These are phyloP conservation scores for Ceratobasidium sp. DNA, from an alignment of 1,284 basidiomycete genomes.

Conservation along the genomic window DNA sequence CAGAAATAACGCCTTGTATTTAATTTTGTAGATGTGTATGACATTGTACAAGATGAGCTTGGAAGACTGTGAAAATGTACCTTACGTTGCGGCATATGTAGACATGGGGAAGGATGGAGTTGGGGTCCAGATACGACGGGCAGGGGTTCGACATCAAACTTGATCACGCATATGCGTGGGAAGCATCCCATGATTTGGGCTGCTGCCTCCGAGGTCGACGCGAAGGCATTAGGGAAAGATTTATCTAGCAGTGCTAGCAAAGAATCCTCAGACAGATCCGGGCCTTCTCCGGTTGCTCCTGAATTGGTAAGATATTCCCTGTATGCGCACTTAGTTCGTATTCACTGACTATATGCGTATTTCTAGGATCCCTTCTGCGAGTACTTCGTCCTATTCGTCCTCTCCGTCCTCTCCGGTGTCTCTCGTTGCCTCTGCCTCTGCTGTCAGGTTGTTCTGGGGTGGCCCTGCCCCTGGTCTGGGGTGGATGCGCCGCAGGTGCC, in stretches of 20 bases:
- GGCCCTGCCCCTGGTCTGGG: background rate
- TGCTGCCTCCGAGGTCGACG: too few relatives aligned
- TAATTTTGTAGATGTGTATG: background rate
- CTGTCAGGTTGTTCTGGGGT: background rate
- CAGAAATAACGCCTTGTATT: background rate
- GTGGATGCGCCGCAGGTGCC: constrained; percentile 2
- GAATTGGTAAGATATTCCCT: background rate
- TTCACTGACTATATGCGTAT: background rate
- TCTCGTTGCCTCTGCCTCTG: background rate
- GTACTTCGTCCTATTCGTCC: too few relatives aligned
- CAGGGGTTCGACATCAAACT: background rate
- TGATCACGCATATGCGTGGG: background rate
- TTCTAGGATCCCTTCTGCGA: too few relatives aligned
- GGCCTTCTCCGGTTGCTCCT: background rate
- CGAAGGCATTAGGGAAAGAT: too few relatives aligned
- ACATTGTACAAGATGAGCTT: background rate
- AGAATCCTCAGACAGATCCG: background rate
- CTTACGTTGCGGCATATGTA: background rate
- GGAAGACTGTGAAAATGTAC: background rate
- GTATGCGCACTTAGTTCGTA: too few relatives aligned
- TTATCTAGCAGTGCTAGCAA: too few relatives aligned
- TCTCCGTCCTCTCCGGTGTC: too few relatives aligned
- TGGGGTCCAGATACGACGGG: background rate
- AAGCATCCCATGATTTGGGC: background rate
- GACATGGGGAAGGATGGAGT: background rate